Conservation (phyloP, 106 monocot genomes). For the Triglochin maritima region DNA sequence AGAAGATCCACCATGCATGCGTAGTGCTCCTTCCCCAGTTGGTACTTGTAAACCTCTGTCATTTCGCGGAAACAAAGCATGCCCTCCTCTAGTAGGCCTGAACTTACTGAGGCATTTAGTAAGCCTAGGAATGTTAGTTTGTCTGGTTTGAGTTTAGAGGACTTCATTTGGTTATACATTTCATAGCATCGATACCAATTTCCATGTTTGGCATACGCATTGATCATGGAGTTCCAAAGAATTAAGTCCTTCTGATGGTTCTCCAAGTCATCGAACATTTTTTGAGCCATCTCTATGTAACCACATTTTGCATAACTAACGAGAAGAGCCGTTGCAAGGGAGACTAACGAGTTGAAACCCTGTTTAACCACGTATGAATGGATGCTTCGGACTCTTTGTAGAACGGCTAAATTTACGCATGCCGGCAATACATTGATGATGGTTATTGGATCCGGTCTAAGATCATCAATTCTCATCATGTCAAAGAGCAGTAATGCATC, state of each 20-base stretch:
- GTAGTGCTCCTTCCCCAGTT: slow-evolving; percentile 20
- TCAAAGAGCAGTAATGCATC: slow-evolving; percentile 19
- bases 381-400: slow-evolving; percentile 8
- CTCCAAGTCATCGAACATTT: slow-evolving; percentile 19
- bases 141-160: slow-evolving; percentile 14
- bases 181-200: slow-evolving; percentile 14
- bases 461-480: slow-evolving; percentile 12
- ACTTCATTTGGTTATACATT: slow-evolving; percentile 21
- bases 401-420: slow-evolving; percentile 9
- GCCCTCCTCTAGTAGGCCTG: slow-evolving; percentile 18
- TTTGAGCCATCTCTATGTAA: slow-evolving; percentile 20
- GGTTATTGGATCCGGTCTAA: slow-evolving; percentile 14
- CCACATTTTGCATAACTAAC: slow-evolving; percentile 36
- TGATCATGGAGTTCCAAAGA: slow-evolving; percentile 31
- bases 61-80: slow-evolving; percentile 12
- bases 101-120: slow-evolving; percentile 19
- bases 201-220: slow-evolving; percentile 27
- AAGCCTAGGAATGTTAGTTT: slow-evolving; percentile 16
- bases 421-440: slow-evolving; percentile 21
- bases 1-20: slow-evolving; percentile 23
- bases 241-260: slow-evolving; percentile 14
- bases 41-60: slow-evolving; percentile 10
- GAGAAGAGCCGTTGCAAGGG: slow-evolving; percentile 20
- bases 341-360: slow-evolving; percentile 4
- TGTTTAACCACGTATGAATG: slow-evolving; percentile 19